Percentiles rank a stretch among this genome's conserved stretches.
Evolutionary conservation across 148 eudicot species (phyloP).

Genomic region (Talinum fruticosum): DNA sequence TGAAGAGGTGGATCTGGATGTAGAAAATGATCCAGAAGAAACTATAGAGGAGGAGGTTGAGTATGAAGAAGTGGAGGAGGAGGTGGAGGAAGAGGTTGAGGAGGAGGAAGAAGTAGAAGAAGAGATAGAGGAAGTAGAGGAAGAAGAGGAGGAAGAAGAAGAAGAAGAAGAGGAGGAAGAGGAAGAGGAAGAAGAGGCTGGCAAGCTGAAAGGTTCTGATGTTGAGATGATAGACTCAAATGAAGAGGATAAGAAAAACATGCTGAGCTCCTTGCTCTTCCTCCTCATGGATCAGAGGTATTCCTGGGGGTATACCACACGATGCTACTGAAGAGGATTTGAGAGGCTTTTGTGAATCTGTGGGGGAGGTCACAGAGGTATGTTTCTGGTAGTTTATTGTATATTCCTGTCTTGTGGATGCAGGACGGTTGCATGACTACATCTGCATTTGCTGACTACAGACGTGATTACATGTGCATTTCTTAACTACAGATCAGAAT

Average conservation of each 20-base stretch:
- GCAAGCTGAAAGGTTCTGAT: not conserved
- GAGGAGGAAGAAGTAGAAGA: constrained; percentile 58
- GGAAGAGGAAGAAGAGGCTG: not conserved
- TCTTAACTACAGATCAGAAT: constrained; percentile 66
- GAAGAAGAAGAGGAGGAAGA: constrained; percentile 41
- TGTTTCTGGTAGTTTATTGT: constrained; percentile 10
- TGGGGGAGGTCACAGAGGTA: constrained; percentile 89
- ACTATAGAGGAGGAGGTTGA: constrained; percentile 68
- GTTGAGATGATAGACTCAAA: constrained; percentile 20
- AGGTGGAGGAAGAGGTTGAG: constrained; percentile 53
- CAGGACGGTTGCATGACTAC: not conserved
- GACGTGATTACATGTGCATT: not conserved
- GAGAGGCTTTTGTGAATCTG: constrained; percentile 69
- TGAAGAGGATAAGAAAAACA: constrained; percentile 49
- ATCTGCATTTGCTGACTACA: too few relatives aligned
- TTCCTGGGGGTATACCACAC: constrained; percentile 78
- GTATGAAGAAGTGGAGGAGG: constrained; percentile 71
- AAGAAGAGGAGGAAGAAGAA: constrained; percentile 40
- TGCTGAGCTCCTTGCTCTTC: constrained; percentile 83
- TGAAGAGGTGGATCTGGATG: constrained; percentile 63
- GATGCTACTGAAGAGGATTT: constrained; percentile 78
- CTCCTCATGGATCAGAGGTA: constrained; percentile 96
- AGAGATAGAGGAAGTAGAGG: constrained; percentile 54
- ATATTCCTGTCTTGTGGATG: not conserved
- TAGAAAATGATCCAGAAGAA: constrained; percentile 69